Evolutionary conservation across 352 stramenopile species (phyloP).

Genomic region (Pythium inflatum): DNA sequence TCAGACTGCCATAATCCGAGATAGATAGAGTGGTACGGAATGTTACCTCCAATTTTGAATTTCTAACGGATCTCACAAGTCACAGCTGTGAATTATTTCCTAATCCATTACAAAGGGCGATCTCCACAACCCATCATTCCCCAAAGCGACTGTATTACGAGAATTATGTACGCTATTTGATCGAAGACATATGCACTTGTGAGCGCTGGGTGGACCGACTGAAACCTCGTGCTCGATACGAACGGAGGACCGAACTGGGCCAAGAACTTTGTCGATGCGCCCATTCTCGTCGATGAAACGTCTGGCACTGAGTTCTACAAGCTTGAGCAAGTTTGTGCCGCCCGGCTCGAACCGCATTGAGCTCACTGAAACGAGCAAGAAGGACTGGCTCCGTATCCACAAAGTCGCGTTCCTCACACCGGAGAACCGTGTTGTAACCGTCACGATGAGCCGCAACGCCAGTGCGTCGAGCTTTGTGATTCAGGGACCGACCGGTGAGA

Average conservation of each 20-base stretch:
- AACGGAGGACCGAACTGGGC: constrained; percentile 76
- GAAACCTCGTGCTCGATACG: constrained; percentile 86
- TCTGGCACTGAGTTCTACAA: constrained; percentile 73
- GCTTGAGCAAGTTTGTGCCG: constrained; percentile 73
- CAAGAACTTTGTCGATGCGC: constrained; percentile 67
- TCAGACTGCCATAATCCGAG: no score
- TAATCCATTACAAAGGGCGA: no score
- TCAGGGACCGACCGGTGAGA: constrained; percentile 15
- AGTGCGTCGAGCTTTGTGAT: constrained; percentile 12
- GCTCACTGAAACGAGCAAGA: constrained; percentile 24
- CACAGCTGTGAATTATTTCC: no score
- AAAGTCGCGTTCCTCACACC: no score
- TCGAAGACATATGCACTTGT: constrained; percentile 83
- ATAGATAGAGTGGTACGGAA: no score
- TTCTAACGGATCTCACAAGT: no score
- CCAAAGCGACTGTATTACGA: no score
- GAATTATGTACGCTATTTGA: constrained; percentile 85
- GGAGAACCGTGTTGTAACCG: constrained; percentile 39
- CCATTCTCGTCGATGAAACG: constrained; percentile 71
- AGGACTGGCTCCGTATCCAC: constrained; percentile 32
- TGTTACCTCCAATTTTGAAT: no score
- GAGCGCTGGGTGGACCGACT: constrained; percentile 86
- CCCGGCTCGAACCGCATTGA: constrained; percentile 5
- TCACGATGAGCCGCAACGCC: constrained; percentile 45
- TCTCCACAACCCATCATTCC: no score